Percentiles rank a stretch among this genome's conserved stretches.
phyloP scores from a whole-genome alignment of 352 stramenopile genomes.

The Saprolegnia parasitica region DNA sequence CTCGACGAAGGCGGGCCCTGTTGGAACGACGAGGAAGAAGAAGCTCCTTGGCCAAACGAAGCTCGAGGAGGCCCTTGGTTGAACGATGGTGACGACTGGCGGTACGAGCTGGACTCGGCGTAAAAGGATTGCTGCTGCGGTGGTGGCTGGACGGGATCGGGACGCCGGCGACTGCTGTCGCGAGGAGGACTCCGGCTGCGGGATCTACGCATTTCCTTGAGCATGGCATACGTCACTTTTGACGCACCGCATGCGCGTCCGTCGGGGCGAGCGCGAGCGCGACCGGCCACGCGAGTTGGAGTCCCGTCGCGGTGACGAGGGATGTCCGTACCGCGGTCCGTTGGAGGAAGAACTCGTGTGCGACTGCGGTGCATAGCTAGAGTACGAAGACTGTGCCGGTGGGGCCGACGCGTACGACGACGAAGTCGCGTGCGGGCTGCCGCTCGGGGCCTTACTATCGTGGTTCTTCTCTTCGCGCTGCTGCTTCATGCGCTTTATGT shows the following conservation, averaged over 20 bases:
- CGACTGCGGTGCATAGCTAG: not conserved
- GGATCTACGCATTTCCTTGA: not conserved
- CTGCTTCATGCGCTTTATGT: slow-evolving; percentile 30
- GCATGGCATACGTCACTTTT: not conserved
- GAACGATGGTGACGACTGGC: no score
- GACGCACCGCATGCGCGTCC: not conserved
- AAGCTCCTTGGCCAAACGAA: no score
- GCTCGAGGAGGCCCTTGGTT: no score
- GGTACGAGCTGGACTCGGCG: no score
- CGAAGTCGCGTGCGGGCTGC: no score
- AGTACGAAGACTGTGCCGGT: not conserved
- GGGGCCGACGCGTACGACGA: not conserved
- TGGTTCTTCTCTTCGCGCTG: slow-evolving; percentile 6
- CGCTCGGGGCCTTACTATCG: no score
- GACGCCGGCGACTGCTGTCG: not conserved
- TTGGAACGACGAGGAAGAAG: no score
- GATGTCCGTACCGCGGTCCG: not conserved
- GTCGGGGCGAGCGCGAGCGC: not conserved
- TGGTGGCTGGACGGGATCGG: not conserved
- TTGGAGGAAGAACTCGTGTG: not conserved
- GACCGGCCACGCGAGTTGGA: not conserved
- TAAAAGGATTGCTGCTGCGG: not conserved
- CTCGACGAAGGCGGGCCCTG: no score
- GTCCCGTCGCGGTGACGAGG: not conserved
- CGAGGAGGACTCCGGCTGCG: not conserved